These are phyloP conservation scores for Labyrinthula sp. DNA, from an alignment of 352 stramenopile species.

Conservation along the genomic window DNA sequence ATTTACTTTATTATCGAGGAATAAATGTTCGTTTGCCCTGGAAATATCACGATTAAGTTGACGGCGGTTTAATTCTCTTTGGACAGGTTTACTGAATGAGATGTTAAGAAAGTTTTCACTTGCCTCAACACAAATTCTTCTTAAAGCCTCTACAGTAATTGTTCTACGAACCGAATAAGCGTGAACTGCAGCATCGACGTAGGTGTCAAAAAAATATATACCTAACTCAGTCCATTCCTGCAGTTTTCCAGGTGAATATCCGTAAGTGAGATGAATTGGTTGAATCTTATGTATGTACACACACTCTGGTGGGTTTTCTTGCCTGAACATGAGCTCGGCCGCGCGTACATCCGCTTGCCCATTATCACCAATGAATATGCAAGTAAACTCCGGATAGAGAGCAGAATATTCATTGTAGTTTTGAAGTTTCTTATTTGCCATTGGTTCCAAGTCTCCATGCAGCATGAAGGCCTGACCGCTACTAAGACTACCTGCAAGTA, in stretches of 20 bases:
- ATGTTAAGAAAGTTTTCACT: too few relatives aligned
- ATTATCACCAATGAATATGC: conserved; percentile 96
- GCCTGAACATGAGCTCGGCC: conserved; percentile 56
- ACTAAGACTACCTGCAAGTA: conserved; percentile 73
- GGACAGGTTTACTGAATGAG: too few relatives aligned
- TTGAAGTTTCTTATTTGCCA: conserved; percentile 43
- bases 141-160: too few relatives aligned
- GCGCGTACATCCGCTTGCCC: conserved; percentile 72
- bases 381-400: conserved; percentile 90
- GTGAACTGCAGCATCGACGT: conserved; percentile 47
- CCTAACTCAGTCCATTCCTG: conserved; percentile 52
- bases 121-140: too few relatives aligned
- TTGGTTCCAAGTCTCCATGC: conserved; percentile 52
- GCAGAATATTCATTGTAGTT: conserved; percentile 69
- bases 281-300: conserved; percentile 68
- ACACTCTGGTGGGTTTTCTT: conserved; percentile 45
- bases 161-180: too few relatives aligned
- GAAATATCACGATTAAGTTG: too few relatives aligned
- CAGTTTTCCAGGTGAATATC: conserved; percentile 49
- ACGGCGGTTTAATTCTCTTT: too few relatives aligned
- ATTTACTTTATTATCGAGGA: too few relatives aligned
- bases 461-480: conserved; percentile 44
- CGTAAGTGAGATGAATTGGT: conserved; percentile 42
- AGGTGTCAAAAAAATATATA: conserved; percentile 61
- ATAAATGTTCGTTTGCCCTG: too few relatives aligned